These are phyloP conservation scores for Lactarius sp. DNA, from an alignment of 768 basidiomycete species.

Conservation along the genomic window DNA sequence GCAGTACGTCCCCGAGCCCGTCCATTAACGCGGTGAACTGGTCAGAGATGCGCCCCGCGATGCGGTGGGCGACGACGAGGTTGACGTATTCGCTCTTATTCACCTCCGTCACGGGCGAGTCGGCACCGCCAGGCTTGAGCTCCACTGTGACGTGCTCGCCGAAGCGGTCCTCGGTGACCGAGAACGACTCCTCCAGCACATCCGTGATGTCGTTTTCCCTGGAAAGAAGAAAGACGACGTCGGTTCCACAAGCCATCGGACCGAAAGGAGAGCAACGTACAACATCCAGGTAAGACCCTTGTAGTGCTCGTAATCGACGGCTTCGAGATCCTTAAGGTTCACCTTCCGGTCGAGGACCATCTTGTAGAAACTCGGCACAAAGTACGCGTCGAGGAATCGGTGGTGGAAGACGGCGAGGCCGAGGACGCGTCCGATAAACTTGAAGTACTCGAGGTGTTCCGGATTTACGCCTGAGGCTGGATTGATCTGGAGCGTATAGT, in stretches of 20 bases:
- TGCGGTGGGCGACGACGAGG: constrained; percentile 75
- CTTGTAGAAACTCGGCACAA: constrained; percentile 78
- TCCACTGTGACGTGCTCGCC: constrained; percentile 67
- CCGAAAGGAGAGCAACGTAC: constrained; percentile 38
- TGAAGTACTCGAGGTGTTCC: constrained; percentile 76
- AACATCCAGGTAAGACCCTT: constrained; percentile 72
- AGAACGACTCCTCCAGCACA: constrained; percentile 69
- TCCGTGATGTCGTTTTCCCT: constrained; percentile 76
- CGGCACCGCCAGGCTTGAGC: constrained; percentile 56
- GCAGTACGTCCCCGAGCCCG: constrained; percentile 80
- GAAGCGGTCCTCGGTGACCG: constrained; percentile 66
- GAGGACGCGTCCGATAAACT: constrained; percentile 70
- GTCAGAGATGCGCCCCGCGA: constrained; percentile 71
- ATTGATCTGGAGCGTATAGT: constrained; percentile 78
- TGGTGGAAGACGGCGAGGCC: constrained; percentile 76
- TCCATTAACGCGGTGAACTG: constrained; percentile 85
- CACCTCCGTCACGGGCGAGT: constrained; percentile 60
- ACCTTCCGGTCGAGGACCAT: constrained; percentile 63
- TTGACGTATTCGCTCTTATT: constrained; percentile 80
- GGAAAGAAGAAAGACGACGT: neutral
- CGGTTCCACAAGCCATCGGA: constrained; percentile 4
- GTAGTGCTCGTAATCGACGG: constrained; percentile 63
- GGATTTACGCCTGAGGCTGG: constrained; percentile 71
- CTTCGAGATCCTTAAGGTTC: constrained; percentile 59
- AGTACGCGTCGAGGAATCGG: constrained; percentile 74